Evolutionary conservation across 495 filamentous ascomycete species (phyloP).

Genomic region (Tuber indicum): DNA sequence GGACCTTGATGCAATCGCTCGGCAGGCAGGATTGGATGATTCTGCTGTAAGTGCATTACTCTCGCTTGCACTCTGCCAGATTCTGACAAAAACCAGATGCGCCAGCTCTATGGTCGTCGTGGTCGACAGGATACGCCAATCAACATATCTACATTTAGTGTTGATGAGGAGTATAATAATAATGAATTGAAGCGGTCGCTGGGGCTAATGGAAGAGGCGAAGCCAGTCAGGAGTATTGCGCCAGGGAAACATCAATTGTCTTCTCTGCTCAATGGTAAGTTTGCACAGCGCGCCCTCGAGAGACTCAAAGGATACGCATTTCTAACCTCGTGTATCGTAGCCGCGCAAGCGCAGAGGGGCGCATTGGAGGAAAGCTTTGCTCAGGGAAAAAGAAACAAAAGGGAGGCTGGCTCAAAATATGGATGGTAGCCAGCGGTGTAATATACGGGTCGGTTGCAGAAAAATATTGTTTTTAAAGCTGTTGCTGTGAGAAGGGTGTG

Average conservation of each 20-base stretch:
- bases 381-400: constrained; percentile 39
- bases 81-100: constrained; percentile 28
- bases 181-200: constrained; percentile 38
- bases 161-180: constrained; percentile 41
- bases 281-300: neutral
- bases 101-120: constrained; percentile 40
- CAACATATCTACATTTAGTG: constrained; percentile 39
- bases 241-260: constrained; percentile 41
- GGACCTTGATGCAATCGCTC: constrained; percentile 34
- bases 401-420: constrained; percentile 41
- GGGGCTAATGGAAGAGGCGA: constrained; percentile 38
- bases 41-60: constrained; percentile 27
- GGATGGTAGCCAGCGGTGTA: constrained; percentile 30
- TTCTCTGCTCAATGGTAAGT: constrained; percentile 38
- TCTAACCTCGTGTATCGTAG: constrained; percentile 11
- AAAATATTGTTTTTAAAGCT: constrained; percentile 3
- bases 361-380: constrained; percentile 41
- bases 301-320: neutral
- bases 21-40: constrained; percentile 34
- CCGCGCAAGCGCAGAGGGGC: constrained; percentile 40
- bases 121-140: constrained; percentile 32
- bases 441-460: constrained; percentile 1
- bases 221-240: constrained; percentile 39
- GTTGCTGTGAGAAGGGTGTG: neutral
- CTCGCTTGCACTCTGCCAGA: neutral